These are phyloP conservation scores for Gracilaria caudata DNA, from an alignment of 23 red algal genomes.

Conservation along the genomic window DNA sequence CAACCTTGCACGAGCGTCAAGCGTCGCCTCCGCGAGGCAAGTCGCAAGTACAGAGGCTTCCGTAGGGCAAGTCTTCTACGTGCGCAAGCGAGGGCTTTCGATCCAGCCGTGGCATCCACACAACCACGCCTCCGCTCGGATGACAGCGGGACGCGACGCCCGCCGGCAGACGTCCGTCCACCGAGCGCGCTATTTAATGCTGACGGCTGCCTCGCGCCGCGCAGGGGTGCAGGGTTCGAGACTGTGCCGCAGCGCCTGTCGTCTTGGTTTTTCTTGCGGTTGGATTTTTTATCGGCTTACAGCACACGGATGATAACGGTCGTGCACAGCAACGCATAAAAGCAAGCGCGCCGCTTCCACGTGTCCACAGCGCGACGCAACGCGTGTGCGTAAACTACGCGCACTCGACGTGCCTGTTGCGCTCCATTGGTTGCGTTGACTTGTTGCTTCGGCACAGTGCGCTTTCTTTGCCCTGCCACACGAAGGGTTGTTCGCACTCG, in stretches of 20 bases:
- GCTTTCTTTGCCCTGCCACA: neutral
- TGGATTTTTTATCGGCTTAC: no score
- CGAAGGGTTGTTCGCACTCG: neutral
- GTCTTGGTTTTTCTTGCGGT: neutral
- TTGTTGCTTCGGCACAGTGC: neutral
- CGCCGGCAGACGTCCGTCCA: neutral
- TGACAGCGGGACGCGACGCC: constrained; percentile 62
- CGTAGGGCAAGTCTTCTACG: constrained; percentile 68
- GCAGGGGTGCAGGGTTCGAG: constrained; percentile 9
- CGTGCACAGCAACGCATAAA: neutral
- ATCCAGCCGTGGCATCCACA: constrained; percentile 39
- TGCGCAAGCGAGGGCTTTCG: constrained; percentile 41
- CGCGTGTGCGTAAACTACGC: constrained; percentile 6
- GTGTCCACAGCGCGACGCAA: neutral
- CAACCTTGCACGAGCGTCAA: constrained; percentile 47
- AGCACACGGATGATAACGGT: neutral
- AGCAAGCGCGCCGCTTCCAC: neutral
- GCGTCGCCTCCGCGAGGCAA: constrained; percentile 41
- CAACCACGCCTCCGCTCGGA: constrained; percentile 59
- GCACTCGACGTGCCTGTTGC: neutral
- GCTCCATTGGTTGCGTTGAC: neutral
- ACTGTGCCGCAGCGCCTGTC: neutral
- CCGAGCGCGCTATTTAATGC: neutral
- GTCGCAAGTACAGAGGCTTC: constrained; percentile 51
- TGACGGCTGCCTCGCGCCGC: neutral